Evolutionary conservation across 495 filamentous ascomycete species (phyloP), one percentile per base, ranked within the genome.

Genomic region (Penicillium cosmopolitanum): DNA sequence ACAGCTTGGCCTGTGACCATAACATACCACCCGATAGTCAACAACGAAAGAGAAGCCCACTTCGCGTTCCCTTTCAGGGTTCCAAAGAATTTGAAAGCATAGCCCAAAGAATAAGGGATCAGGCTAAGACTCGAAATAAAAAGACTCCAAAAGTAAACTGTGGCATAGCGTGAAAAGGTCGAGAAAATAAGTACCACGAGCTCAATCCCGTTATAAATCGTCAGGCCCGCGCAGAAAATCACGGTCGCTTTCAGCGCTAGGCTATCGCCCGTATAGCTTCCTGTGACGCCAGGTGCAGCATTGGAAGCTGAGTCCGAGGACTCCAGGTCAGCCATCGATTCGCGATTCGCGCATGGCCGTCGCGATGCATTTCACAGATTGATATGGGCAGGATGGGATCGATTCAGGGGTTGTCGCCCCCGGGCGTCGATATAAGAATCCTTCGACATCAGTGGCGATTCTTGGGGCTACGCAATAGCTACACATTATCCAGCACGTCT

Each of bases 71-170:
- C 46, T 3, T 21, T 25, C 19, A 48, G 7, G 15, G 46, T 48
- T 28, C 23, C 46, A 10, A 48, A 48, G 46, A 48, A 46, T 9
- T 43, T 55, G 23, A 55, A 55, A 33, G 42, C 42, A n/a, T 47
- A 55, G 15, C 44, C 13, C 53, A 55, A 10, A 23, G 42, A 46
- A 35, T 43, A 47, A 16, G 53, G 53, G n/a, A 48, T 25, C 10
- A 48, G n/a, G 28, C 19, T 28, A n/a, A 48, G 46, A 25, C 19
- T 42, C 5, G 53, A 55, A 1, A 23, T 16, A 7, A 55, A 35
- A 13, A 55, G 53, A 35, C 40, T 46, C 53, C 53, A 55, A 25
- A 55, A 55, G 18, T 55, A 55, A 38, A 47, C 40, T 15, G 40
- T 55, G 21, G 18, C 40, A 47, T 46, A 55, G 21, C 53, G 53